These are phyloP conservation scores for Cymodocea nodosa DNA, from an alignment of 116 monocot genomes.

Conservation along the genomic window DNA sequence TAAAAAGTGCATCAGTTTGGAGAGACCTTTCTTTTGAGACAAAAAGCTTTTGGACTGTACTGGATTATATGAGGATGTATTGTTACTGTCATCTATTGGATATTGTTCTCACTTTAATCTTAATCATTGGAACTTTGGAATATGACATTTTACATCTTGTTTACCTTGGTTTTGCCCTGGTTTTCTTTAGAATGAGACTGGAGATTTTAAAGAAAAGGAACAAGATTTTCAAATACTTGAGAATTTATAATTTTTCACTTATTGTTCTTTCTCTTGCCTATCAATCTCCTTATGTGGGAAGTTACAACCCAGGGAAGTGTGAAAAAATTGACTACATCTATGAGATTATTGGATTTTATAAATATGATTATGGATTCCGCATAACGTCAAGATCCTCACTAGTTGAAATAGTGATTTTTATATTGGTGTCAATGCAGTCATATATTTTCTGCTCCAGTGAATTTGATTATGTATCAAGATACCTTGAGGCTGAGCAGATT, in stretches of 20 bases:
- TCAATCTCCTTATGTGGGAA: constrained; percentile 90
- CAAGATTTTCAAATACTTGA: constrained; percentile 78
- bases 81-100: constrained; percentile 88
- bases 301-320: constrained; percentile 62
- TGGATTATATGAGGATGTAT: constrained; percentile 82
- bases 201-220: constrained; percentile 90
- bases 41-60: constrained; percentile 89
- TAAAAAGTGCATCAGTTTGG: constrained; percentile 72
- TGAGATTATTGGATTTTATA: constrained; percentile 92
- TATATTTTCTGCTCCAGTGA: constrained; percentile 82
- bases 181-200: constrained; percentile 92
- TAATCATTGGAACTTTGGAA: constrained; percentile 90
- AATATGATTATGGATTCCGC: constrained; percentile 96
- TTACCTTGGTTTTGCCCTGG: constrained; percentile 89
- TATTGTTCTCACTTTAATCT: constrained; percentile 81
- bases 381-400: constrained; percentile 90
- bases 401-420: constrained; percentile 91
- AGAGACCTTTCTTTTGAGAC: constrained; percentile 95
- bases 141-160: constrained; percentile 97
- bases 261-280: constrained; percentile 94
- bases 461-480: constrained; percentile 88
- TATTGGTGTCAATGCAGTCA: constrained; percentile 84
- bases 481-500: constrained; percentile 85
- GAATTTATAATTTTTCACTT: constrained; percentile 83
- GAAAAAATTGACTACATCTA: constrained; percentile 65